phyloP scores from a whole-genome alignment of 495 filamentous ascomycete species.

The Aspergillus saccharolyticus region DNA sequence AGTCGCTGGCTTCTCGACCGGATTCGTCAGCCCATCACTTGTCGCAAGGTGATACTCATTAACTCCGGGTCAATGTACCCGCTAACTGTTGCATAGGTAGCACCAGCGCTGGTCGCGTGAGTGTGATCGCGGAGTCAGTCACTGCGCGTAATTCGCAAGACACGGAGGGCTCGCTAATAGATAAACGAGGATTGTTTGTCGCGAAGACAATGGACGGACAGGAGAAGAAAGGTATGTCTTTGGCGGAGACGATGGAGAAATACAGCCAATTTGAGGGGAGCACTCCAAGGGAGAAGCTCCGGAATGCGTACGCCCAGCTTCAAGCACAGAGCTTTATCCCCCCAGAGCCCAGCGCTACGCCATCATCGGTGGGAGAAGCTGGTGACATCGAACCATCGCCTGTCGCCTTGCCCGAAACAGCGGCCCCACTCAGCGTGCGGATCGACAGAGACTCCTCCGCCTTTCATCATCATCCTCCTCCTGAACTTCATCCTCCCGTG shows the following conservation, averaged over 20 bases:
- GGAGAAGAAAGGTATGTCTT: slow-evolving; percentile 14
- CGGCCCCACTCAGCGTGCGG: slow-evolving; percentile 35
- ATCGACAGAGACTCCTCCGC: slow-evolving; percentile 16
- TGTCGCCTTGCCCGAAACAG: slow-evolving; percentile 26
- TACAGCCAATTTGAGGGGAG: slow-evolving; percentile 27
- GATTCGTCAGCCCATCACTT: not conserved
- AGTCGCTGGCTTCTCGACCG: not conserved
- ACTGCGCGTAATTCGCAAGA: not conserved
- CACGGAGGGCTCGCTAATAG: not conserved
- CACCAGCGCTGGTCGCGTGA: not conserved
- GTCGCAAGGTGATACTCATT: not conserved
- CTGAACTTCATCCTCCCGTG: not conserved
- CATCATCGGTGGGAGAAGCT: slow-evolving; percentile 28
- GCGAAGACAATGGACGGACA: slow-evolving; percentile 20
- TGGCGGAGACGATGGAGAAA: slow-evolving; percentile 23
- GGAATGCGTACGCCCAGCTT: slow-evolving; percentile 26
- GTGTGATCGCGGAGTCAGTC: slow-evolving; percentile 3
- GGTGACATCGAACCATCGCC: slow-evolving; percentile 39
- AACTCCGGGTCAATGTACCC: not conserved
- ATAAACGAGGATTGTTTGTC: too few species aligned
- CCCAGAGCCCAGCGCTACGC: slow-evolving; percentile 26
- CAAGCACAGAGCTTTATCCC: slow-evolving; percentile 8
- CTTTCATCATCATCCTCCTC: too few species aligned
- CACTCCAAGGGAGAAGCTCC: slow-evolving; percentile 29
- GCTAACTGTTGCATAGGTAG: not conserved